A percentile compares a stretch with the other conserved stretches of the same genome.
Evolutionary conservation across 2,329 filamentous ascomycete genomes (phyloP).

Genomic region (Diaporthe vexans): DNA sequence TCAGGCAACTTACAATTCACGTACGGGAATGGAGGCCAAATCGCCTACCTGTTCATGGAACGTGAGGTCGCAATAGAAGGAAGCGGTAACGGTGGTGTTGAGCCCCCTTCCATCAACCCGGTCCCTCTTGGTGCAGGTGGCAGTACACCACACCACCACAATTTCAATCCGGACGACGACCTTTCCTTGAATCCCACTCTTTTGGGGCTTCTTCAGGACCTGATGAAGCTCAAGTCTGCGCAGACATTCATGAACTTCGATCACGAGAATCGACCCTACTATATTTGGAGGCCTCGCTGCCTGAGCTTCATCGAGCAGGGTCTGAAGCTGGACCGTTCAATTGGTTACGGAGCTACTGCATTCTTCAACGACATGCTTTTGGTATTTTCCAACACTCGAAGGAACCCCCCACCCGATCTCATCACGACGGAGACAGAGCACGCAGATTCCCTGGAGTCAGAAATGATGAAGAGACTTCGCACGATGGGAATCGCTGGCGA

Average conservation of each 20-base stretch:
- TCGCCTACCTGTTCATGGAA: background rate
- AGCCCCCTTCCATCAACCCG: background rate
- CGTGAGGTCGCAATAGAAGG: background rate
- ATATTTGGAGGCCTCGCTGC: background rate
- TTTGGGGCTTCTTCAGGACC: background rate
- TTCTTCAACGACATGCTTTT: conserved; percentile 16
- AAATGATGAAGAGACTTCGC: background rate
- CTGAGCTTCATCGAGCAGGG: background rate
- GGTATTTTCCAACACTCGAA: background rate
- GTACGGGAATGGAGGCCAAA: no score
- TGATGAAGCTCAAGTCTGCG: background rate
- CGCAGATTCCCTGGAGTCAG: background rate
- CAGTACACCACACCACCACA: background rate
- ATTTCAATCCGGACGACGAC: background rate
- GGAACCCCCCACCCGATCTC: background rate
- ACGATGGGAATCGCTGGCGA: background rate
- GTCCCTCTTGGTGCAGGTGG: background rate
- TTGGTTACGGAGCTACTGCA: conserved; percentile 3
- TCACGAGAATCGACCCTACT: no score
- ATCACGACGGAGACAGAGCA: no score
- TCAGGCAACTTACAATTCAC: background rate
- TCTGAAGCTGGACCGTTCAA: background rate
- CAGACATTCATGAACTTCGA: background rate
- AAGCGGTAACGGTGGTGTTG: no score
- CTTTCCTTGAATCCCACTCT: background rate